Percentiles rank a stretch among this genome's conserved stretches.
Evolutionary conservation across 345 rosid species (phyloP).

Genomic region (Aegle marmelos): DNA sequence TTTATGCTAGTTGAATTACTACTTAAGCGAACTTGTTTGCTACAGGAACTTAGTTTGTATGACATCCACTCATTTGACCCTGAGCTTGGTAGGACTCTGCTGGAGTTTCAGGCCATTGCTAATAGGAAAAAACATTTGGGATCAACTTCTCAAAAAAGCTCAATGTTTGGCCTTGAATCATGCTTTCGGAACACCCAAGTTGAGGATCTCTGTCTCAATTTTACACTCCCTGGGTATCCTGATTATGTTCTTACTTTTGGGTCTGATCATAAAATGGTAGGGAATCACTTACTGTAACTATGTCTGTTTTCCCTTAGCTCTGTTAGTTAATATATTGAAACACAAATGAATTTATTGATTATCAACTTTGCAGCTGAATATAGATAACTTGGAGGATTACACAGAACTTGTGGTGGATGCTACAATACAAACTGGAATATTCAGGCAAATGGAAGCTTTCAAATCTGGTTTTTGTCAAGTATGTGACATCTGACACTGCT

Average conservation of each 20-base stretch:
- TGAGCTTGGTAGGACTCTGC: constrained; percentile 70
- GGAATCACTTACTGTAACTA: constrained; percentile 7
- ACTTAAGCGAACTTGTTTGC: constrained; percentile 4
- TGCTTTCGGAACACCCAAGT: constrained; percentile 55
- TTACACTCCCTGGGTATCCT: constrained; percentile 79
- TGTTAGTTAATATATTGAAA: neutral
- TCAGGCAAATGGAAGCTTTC: constrained; percentile 85
- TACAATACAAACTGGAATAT: constrained; percentile 63
- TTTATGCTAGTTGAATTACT: neutral
- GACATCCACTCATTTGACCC: constrained; percentile 88
- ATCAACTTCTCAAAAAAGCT: constrained; percentile 30
- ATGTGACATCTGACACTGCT: neutral
- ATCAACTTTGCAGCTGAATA: constrained; percentile 49
- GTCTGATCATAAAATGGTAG: constrained; percentile 48
- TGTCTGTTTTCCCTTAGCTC: neutral
- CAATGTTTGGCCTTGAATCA: constrained; percentile 29
- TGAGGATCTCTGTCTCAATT: constrained; percentile 87
- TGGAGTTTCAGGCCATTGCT: constrained; percentile 77
- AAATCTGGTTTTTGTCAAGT: constrained; percentile 86
- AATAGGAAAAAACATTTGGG: constrained; percentile 37
- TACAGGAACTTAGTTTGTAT: constrained; percentile 68
- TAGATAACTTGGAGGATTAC: constrained; percentile 72
- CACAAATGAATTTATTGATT: constrained; percentile 4
- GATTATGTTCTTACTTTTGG: constrained; percentile 52
- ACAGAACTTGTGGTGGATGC: constrained; percentile 70